A percentile compares a stretch with the other conserved stretches of the same genome.
Conservation (phyloP, 2,329 filamentous ascomycete species). For the Fusarium pininemorale region DNA sequence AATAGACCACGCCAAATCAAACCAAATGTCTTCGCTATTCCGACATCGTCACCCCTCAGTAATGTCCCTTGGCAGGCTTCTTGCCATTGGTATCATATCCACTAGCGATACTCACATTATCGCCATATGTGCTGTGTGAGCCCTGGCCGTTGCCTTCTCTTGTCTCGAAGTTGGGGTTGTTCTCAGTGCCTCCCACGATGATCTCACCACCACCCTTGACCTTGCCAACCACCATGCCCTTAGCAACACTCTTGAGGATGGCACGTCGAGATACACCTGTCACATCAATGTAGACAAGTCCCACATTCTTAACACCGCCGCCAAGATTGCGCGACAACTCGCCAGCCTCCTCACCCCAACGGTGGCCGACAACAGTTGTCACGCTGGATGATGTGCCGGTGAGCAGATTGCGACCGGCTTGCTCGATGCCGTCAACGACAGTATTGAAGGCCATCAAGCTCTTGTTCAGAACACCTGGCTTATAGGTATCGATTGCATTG, state of each 20-base stretch:
- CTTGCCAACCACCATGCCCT: conserved; percentile 91
- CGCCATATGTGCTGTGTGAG: conserved; percentile 41
- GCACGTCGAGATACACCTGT: conserved; percentile 90
- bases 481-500: conserved; percentile 72
- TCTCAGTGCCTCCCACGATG: conserved; percentile 73
- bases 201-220: conserved; percentile 78
- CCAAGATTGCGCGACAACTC: conserved; percentile 78
- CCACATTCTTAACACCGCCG: conserved; percentile 93
- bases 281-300: conserved; percentile 96
- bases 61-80: conserved; percentile 41
- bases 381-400: conserved; percentile 80
- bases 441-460: conserved; percentile 96
- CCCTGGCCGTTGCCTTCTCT: conserved; percentile 36
- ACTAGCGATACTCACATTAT: conserved; percentile 41
- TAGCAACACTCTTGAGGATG: conserved; percentile 92
- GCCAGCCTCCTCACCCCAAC: conserved; percentile 87
- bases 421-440: conserved; percentile 90
- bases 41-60: conserved; percentile 8
- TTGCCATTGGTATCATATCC: conserved; percentile 46
- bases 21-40: conserved; percentile 5
- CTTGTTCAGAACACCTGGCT: conserved; percentile 94
- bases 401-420: conserved; percentile 82
- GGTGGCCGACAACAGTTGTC: conserved; percentile 86
- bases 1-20: conserved; percentile 9
- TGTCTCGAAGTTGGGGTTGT: conserved; percentile 33